Evolutionary conservation across 139 green algal genomes (phyloP), one percentile per base, ranked within the genome.

Genomic region (Trebouxia sp.): DNA sequence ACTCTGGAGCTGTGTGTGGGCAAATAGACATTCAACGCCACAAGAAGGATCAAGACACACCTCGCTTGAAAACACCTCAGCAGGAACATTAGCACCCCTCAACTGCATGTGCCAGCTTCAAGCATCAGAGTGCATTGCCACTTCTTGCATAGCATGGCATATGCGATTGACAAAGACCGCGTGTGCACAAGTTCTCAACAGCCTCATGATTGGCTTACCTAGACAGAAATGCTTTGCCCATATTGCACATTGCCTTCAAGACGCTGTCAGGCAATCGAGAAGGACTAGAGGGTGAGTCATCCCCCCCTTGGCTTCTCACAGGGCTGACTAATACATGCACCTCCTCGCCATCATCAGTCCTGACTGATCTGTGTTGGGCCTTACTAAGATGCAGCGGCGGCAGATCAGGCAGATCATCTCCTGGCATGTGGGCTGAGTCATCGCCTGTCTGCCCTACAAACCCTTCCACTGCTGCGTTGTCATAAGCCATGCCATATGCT

Each of bases 231-330:
- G 66, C 66, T 38, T 76, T 76, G 39, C 66, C 66, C 66, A 76
- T 76, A 5, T 48, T 53, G 66, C 66, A 76, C 66, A 76, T 76
- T 38, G 66, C 66, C 66, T 76, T 76, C 37, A 76, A 38, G 9
- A 76, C 66, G 24, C 66, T 76, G 66, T 76, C 66, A 0, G 66
- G 66, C 38, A 76, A n/a, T 17, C 66, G 39, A 7, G 66, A 76
- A 17, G 66, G 66, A 20, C 66, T 76, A 24, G 41, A 48, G 26
- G 66, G 66, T 48, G 39, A 76, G 14, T 48, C 66, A 76, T 76
- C 66, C 9, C 41, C 66, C 0, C 7, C 38, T 38, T 76, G 66
- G 24, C 39, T 50, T 26, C 66, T 48, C n/a, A 76, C 41, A 22
- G 66, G 66, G 26, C 66, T 48, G 38, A 76, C 66, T 22, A 76